A percentile compares a stretch with the other conserved stretches of the same genome.
Evolutionary conservation across 2,329 filamentous ascomycete genomes (phyloP).

Genomic region (Dothistroma pini): DNA sequence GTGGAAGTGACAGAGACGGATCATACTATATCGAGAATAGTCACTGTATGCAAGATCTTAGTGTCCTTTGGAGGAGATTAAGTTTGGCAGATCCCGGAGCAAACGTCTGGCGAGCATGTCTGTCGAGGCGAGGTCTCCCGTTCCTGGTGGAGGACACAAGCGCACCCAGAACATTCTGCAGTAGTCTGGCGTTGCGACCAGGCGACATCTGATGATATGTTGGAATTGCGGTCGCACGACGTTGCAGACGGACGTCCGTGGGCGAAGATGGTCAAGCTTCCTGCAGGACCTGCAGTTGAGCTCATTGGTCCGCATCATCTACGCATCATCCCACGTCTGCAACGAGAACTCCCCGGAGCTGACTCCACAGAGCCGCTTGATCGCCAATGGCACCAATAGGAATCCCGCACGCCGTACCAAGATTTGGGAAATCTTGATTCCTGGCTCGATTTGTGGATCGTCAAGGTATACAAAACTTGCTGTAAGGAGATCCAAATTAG

Average conservation of each 20-base stretch:
- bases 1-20: background rate
- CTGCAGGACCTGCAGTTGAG: background rate
- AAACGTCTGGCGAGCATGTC: too few relatives aligned
- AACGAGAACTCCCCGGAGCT: background rate
- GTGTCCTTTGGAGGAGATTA: conserved; percentile 6
- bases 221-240: background rate
- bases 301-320: conserved; percentile 1
- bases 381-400: background rate
- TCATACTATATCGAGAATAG: background rate
- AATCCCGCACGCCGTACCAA: background rate
- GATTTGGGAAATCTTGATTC: conserved; percentile 2
- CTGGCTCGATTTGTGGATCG: background rate
- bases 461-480: background rate
- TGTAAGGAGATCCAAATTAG: background rate
- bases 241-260: background rate
- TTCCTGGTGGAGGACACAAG: background rate
- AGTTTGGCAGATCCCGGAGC: conserved; percentile 8
- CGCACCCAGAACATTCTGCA: too few relatives aligned
- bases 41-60: conserved; percentile 9
- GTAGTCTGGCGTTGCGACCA: too few relatives aligned
- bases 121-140: background rate
- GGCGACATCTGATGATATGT: background rate
- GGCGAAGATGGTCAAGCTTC: background rate
- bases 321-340: background rate
- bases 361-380: background rate